phyloP scores from a whole-genome alignment of 768 basidiomycete genomes.

The Boletus sensibilis region DNA sequence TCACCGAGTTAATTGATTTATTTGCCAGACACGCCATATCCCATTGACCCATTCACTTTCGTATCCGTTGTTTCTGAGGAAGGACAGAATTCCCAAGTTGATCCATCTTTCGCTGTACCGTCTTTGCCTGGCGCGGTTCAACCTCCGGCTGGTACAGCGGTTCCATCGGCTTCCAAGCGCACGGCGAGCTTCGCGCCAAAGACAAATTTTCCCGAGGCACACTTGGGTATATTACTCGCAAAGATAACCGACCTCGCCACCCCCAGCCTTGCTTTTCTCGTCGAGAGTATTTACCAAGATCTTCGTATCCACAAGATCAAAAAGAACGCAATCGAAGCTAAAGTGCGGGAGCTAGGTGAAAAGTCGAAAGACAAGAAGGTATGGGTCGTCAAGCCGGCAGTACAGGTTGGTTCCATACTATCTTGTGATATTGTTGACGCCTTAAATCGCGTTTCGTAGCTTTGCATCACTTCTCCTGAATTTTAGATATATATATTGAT shows the following conservation, averaged over 20 bases:
- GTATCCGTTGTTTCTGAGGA: conserved; percentile 50
- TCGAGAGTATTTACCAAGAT: conserved; percentile 72
- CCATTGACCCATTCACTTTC: conserved; percentile 78
- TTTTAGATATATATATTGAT: neutral
- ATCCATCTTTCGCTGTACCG: conserved; percentile 47
- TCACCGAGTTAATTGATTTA: conserved; percentile 2
- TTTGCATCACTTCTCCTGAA: conserved; percentile 8
- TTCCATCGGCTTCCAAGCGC: conserved; percentile 28
- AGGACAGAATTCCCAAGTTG: conserved; percentile 21
- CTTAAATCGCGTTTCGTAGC: conserved; percentile 3
- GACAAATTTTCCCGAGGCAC: conserved; percentile 64
- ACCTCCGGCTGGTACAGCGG: conserved; percentile 15
- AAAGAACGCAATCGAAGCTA: conserved; percentile 82
- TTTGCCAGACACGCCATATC: conserved; percentile 61
- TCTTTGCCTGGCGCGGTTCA: conserved; percentile 41
- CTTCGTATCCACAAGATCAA: conserved; percentile 69
- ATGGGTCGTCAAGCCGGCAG: conserved; percentile 61
- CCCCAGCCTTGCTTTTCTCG: conserved; percentile 60
- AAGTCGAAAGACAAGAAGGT: conserved; percentile 71
- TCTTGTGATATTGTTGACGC: neutral
- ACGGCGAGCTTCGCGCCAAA: conserved; percentile 40
- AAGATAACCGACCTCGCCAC: conserved; percentile 63
- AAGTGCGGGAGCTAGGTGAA: conserved; percentile 72
- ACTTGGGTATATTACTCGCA: conserved; percentile 58
- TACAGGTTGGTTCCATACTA: conserved; percentile 4